Conservation (phyloP, 306 rosid species). For the Dalbergia cochinchinensis region DNA sequence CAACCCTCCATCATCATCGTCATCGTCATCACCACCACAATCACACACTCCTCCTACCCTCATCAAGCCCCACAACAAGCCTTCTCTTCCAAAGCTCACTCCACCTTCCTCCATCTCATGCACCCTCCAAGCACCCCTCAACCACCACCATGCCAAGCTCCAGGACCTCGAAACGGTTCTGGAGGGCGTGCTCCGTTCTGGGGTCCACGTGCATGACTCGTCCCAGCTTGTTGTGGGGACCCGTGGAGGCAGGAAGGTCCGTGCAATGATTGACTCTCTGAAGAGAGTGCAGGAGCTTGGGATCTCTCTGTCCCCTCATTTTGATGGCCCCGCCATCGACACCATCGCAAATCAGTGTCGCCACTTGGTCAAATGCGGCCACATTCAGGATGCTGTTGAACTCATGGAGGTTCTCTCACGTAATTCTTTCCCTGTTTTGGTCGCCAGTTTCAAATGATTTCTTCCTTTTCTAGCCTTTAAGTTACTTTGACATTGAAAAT, state of each 20-base stretch:
- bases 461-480: too few relatives aligned
- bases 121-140: slow-evolving; percentile 50
- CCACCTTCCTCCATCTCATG: slow-evolving; percentile 51
- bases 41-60: slow-evolving; percentile 14
- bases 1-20: slow-evolving; percentile 40
- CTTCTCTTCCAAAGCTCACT: slow-evolving; percentile 49
- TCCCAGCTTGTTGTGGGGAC: slow-evolving; percentile 37
- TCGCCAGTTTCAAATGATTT: neutral
- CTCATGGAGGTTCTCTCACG: slow-evolving; percentile 87
- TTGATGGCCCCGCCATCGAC: slow-evolving; percentile 57
- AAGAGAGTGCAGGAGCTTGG: slow-evolving; percentile 56
- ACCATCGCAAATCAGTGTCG: slow-evolving; percentile 61
- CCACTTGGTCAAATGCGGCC: slow-evolving; percentile 52
- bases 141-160: slow-evolving; percentile 57
- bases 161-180: slow-evolving; percentile 56
- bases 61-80: slow-evolving; percentile 52
- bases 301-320: slow-evolving; percentile 55
- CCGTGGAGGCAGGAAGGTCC: slow-evolving; percentile 54
- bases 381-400: slow-evolving; percentile 72
- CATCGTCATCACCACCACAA: slow-evolving; percentile 35
- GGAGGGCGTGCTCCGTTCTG: slow-evolving; percentile 60
- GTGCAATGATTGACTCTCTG: slow-evolving; percentile 55
- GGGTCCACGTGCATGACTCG: neutral
- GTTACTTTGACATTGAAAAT: too few relatives aligned
- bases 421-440: slow-evolving; percentile 41